Percentiles rank a stretch among this genome's conserved stretches.
Conservation (phyloP, 1,284 basidiomycete species). For the Leccinum idahoense region DNA sequence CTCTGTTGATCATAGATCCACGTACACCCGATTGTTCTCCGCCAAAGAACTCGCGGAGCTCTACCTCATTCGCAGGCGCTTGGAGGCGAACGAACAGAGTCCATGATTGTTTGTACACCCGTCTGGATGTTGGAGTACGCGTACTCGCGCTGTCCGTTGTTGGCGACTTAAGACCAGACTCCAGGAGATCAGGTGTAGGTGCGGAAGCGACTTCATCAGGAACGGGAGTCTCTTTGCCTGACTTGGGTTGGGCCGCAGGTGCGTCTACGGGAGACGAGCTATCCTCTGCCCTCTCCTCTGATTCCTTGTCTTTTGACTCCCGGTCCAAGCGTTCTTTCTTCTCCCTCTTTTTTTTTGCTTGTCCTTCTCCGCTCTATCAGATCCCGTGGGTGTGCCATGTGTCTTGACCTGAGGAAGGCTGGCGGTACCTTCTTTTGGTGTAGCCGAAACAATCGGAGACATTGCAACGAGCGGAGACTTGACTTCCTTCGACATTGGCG, state of each 20-base stretch:
- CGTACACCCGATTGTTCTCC: conserved; percentile 61
- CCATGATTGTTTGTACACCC: conserved; percentile 70
- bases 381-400: conserved; percentile 37
- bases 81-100: conserved; percentile 79
- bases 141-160: conserved; percentile 55
- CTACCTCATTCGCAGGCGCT: conserved; percentile 54
- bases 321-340: conserved; percentile 36
- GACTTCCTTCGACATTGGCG: conserved; percentile 32
- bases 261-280: conserved; percentile 21
- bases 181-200: conserved; percentile 29
- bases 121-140: conserved; percentile 60
- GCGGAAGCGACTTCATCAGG: conserved; percentile 29
- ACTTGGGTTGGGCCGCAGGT: conserved; percentile 26
- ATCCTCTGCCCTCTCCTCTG: conserved; percentile 30
- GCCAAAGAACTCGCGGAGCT: conserved; percentile 73
- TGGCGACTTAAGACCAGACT: conserved; percentile 44
- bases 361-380: conserved; percentile 44
- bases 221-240: conserved; percentile 39
- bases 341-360: conserved; percentile 52
- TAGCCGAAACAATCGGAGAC: conserved; percentile 29
- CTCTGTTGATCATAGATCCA: conserved; percentile 11
- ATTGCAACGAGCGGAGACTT: conserved; percentile 25
- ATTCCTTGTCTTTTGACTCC: conserved; percentile 34
- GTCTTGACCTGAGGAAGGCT: conserved; percentile 27
- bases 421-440: conserved; percentile 27